Conservation (phyloP, 768 basidiomycete species). For the Phylloporus sp. region DNA sequence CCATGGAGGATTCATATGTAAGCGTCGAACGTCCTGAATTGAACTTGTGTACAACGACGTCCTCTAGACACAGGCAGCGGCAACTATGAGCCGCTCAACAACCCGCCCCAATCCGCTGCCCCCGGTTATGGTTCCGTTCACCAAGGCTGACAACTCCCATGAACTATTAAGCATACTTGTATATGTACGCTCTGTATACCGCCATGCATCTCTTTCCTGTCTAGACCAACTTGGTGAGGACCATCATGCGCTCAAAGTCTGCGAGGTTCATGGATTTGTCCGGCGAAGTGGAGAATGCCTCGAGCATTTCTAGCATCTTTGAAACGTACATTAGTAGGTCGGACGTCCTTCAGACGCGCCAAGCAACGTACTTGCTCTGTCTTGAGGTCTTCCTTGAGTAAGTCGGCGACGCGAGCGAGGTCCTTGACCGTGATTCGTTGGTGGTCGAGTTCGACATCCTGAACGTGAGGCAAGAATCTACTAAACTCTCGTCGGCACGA, state of each 20-base stretch:
- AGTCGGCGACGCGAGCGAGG: slow-evolving; percentile 51
- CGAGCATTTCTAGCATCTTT: slow-evolving; percentile 77
- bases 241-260: slow-evolving; percentile 77
- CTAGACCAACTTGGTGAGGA: slow-evolving; percentile 40
- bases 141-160: slow-evolving; percentile 10
- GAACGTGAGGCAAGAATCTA: slow-evolving; percentile 64
- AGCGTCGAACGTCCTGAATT: slow-evolving; percentile 29
- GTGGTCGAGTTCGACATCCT: slow-evolving; percentile 40
- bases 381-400: slow-evolving; percentile 68
- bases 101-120: slow-evolving; percentile 19
- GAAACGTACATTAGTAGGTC: neutral
- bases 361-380: slow-evolving; percentile 59
- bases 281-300: slow-evolving; percentile 62
- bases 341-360: too few species aligned
- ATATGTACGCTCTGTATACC: slow-evolving; percentile 3
- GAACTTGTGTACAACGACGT: neutral
- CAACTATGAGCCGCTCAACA: slow-evolving; percentile 30
- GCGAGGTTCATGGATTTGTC: slow-evolving; percentile 64
- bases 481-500: slow-evolving; percentile 57
- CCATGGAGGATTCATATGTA: slow-evolving; percentile 68
- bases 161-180: neutral
- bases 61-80: slow-evolving; percentile 36
- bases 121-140: slow-evolving; percentile 34
- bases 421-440: slow-evolving; percentile 65
- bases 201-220: neutral